These are phyloP conservation scores for Persicaria tinctoria DNA, from an alignment of 148 eudicot species.

Conservation along the genomic window DNA sequence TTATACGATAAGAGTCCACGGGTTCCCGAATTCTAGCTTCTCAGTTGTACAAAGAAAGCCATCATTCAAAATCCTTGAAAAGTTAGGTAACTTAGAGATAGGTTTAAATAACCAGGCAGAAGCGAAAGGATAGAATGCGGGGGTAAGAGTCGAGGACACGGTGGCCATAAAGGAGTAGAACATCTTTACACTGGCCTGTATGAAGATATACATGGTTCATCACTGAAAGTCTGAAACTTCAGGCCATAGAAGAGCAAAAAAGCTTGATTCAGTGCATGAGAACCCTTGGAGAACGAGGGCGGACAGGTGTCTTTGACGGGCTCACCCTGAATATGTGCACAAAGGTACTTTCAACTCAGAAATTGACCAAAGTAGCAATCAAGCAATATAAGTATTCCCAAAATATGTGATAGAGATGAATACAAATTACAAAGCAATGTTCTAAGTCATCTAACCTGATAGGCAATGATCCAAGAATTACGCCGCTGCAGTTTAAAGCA, in stretches of 20 bases:
- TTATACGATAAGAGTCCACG: background rate
- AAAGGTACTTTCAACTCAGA: background rate
- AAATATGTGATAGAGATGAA: background rate
- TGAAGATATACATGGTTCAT: slow-evolving; percentile 9
- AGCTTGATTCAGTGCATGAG: slow-evolving; percentile 24
- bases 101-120: background rate
- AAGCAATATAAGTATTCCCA: background rate
- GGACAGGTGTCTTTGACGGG: slow-evolving; percentile 18
- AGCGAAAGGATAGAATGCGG: background rate
- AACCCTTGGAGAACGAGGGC: slow-evolving; percentile 13
- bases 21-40: background rate
- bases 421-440: background rate
- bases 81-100: background rate
- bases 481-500: slow-evolving; percentile 70
- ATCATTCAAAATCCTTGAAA: background rate
- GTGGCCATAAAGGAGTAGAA: slow-evolving; percentile 1
- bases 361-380: background rate
- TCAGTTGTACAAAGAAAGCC: background rate
- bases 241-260: slow-evolving; percentile 16
- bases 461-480: slow-evolving; percentile 52
- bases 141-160: background rate
- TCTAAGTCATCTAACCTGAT: slow-evolving; percentile 34
- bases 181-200: slow-evolving; percentile 9
- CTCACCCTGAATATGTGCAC: slow-evolving; percentile 10
- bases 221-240: background rate